Evolutionary conservation across 805 yeast species (phyloP).

Genomic region (Candida takata): DNA sequence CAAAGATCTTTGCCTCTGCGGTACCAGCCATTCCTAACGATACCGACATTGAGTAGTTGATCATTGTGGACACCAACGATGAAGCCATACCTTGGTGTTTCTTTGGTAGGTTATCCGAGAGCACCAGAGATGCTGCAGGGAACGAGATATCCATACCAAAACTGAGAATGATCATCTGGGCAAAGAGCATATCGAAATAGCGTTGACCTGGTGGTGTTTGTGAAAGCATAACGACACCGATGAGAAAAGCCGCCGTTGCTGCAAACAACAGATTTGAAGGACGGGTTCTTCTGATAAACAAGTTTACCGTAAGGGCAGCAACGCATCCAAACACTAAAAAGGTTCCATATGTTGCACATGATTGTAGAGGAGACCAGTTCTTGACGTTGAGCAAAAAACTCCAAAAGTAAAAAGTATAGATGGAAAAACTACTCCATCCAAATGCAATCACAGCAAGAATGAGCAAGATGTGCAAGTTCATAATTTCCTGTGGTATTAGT

Average conservation of each 20-base stretch:
- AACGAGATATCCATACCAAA: conserved; percentile 78
- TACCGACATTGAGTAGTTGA: conserved; percentile 66
- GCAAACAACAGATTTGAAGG: conserved; percentile 44
- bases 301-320: conserved; percentile 49
- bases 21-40: conserved; percentile 67
- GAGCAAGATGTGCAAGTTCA: conserved; percentile 38
- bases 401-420: conserved; percentile 63
- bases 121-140: conserved; percentile 63
- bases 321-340: conserved; percentile 44
- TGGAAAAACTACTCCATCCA: conserved; percentile 78
- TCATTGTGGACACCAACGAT: conserved; percentile 60
- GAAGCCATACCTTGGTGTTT: conserved; percentile 76
- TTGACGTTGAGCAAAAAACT: conserved; percentile 44
- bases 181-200: conserved; percentile 52
- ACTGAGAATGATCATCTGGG: conserved; percentile 46
- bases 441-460: conserved; percentile 44
- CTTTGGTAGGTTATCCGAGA: conserved; percentile 52
- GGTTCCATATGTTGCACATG: conserved; percentile 41
- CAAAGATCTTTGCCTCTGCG: conserved; percentile 40
- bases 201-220: conserved; percentile 52
- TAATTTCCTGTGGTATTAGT: conserved; percentile 43
- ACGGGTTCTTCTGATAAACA: conserved; percentile 37
- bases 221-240: conserved; percentile 47
- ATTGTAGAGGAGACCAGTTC: conserved; percentile 37
- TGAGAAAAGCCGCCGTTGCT: conserved; percentile 46